Evolutionary conservation across 768 basidiomycete genomes (phyloP).

Genomic region (Suillus sp.): DNA sequence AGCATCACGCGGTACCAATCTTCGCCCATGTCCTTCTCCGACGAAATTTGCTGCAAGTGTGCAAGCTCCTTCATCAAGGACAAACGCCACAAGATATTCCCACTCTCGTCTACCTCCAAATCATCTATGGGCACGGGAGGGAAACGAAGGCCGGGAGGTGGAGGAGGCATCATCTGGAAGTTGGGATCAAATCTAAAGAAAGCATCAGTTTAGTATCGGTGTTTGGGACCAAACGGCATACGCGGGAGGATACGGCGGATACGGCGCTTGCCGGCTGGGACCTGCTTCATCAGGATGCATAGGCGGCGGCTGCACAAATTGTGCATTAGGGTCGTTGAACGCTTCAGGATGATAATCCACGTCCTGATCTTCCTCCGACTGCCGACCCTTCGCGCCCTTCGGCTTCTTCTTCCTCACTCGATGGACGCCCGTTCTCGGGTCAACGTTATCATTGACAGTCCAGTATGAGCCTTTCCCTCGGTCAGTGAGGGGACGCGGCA

Average conservation of each 20-base stretch:
- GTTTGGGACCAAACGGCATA: constrained; percentile 21
- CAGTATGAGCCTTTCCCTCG: constrained; percentile 91
- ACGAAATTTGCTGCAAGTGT: constrained; percentile 73
- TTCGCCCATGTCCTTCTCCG: constrained; percentile 77
- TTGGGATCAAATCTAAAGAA: constrained; percentile 68
- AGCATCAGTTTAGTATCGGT: constrained; percentile 12
- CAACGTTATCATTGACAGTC: constrained; percentile 90
- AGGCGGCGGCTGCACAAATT: constrained; percentile 53
- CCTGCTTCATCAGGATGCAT: constrained; percentile 64
- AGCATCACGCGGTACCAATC: constrained; percentile 91
- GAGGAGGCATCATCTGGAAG: constrained; percentile 63
- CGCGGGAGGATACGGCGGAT: constrained; percentile 65
- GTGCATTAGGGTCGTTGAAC: constrained; percentile 58
- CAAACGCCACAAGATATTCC: constrained; percentile 77
- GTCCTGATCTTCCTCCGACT: constrained; percentile 58
- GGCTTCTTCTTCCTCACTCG: constrained; percentile 86
- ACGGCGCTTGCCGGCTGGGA: constrained; percentile 58
- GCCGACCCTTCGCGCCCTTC: constrained; percentile 52
- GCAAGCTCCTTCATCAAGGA: constrained; percentile 82
- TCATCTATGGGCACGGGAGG: constrained; percentile 72
- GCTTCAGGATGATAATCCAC: constrained; percentile 62
- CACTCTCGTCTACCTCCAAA: constrained; percentile 74
- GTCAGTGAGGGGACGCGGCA: constrained; percentile 88
- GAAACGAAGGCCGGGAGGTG: constrained; percentile 58
- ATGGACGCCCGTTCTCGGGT: constrained; percentile 87